These are phyloP conservation scores for Nemophila menziesii DNA, from an alignment of 257 asterid genomes.

Conservation along the genomic window DNA sequence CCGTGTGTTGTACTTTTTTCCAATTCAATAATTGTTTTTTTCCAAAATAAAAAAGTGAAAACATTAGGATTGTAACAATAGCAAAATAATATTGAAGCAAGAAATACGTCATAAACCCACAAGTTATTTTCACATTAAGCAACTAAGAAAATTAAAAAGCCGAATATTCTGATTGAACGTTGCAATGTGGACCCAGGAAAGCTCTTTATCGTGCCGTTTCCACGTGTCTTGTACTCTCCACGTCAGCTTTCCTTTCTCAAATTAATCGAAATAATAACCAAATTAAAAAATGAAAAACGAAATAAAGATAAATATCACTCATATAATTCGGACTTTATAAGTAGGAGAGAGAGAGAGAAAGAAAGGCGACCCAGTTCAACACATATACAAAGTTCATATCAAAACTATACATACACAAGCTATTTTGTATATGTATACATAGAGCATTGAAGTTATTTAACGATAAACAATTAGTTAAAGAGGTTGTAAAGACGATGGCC, in stretches of 20 bases:
- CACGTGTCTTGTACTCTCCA: constrained; percentile 14
- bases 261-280: constrained; percentile 5
- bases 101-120: no score
- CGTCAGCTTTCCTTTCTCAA: constrained; percentile 8
- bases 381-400: not conserved
- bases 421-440: not conserved
- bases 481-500: not conserved
- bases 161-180: constrained; percentile 6
- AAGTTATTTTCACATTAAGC: no score
- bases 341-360: constrained; percentile 15
- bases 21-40: no score
- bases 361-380: not conserved
- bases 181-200: not conserved
- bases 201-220: not conserved
- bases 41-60: no score
- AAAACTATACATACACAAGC: not conserved
- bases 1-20: no score
- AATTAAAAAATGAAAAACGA: constrained; percentile 19
- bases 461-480: not conserved
- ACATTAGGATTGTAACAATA: no score
- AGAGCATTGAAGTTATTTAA: not conserved
- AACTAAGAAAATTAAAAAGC: no score
- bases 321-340: constrained; percentile 22
- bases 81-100: no score
- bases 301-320: constrained; percentile 11